Evolutionary conservation across 139 green algal species (phyloP).

Genomic region (Picochlorum sp.): DNA sequence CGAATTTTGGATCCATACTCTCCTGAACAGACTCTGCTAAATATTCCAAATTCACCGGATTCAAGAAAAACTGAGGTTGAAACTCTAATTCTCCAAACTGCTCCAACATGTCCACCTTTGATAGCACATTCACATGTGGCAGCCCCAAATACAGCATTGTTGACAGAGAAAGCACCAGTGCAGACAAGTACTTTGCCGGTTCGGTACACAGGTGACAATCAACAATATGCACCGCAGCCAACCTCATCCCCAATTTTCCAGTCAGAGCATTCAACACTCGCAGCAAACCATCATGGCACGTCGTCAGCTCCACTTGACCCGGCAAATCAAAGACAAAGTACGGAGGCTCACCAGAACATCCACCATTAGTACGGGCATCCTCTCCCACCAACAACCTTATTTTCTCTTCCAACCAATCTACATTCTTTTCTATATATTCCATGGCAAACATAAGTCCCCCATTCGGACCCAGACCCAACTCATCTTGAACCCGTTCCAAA

Average conservation of each 20-base stretch:
- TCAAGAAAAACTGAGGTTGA: constrained; percentile 81
- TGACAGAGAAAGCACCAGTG: constrained; percentile 56
- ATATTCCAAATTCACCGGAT: constrained; percentile 71
- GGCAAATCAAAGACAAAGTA: constrained; percentile 94
- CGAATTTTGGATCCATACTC: constrained; percentile 14
- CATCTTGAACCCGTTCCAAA: constrained; percentile 71
- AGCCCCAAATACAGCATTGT: constrained; percentile 96
- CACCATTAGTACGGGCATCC: background rate
- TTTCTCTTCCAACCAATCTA: constrained; percentile 87
- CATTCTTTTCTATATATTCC: constrained; percentile 92
- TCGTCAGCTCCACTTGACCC: constrained; percentile 98
- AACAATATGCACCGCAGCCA: constrained; percentile 70
- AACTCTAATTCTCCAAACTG: constrained; percentile 83
- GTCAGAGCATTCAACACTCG: constrained; percentile 74
- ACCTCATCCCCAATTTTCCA: constrained; percentile 25
- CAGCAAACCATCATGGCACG: constrained; percentile 70
- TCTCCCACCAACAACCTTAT: constrained; percentile 56
- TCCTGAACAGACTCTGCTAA: constrained; percentile 46
- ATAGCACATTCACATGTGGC: constrained; percentile 77
- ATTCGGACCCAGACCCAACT: constrained; percentile 92
- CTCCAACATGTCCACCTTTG: constrained; percentile 76
- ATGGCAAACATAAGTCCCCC: constrained; percentile 92
- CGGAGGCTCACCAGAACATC: too few species aligned
- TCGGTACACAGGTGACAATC: constrained; percentile 85
- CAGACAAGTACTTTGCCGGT: constrained; percentile 71